Base-by-base conservation (phyloP, 2,329 filamentous ascomycete genomes). In the Dothistroma septosporum region DNA sequence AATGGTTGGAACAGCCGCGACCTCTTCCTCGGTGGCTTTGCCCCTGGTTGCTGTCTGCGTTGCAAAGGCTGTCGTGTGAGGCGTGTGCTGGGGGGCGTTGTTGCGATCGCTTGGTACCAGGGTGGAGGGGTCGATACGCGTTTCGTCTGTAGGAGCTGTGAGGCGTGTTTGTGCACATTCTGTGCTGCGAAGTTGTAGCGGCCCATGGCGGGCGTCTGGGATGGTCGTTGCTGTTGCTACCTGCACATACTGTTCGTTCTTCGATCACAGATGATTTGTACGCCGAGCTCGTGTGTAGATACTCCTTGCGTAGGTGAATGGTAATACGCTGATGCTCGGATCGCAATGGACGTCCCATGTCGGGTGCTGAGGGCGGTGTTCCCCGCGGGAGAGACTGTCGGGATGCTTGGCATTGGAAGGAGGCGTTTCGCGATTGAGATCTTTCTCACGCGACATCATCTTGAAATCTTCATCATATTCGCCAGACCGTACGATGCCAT, bases 1-100 rank as follows among this genome's bases (percentile, higher is more conserved):
- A 92, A 84, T 1, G 94, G 94, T 69, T 87, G 85, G 80, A 92
- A 97, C 69, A 96, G 79, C 68, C 87, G 85, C 76, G 86, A 91
- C 32, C 88, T 82, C 74, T 87, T 89, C 55, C 57, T 61, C 5
- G 81, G 75, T n/a, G 31, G 58, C 74, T 87, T 89, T 73, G 81
- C 80, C 50, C 82, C 80, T 55, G 78, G 76, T 69, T 82, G 85
- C 52, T 70, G 67, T n/a, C 62, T 58, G 12, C 83, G 76, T 58
- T 83, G 82, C 46, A 76, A 64, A 5, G 79, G 69, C 4, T 82
- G 82, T 37, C 86, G 83, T 54, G 85, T 80, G 33, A 88, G 77
- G 8, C 82, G 79, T 68, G 86, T 81, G 52, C 84, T 76, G 4
- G 86, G 85, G 22, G 86, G 86, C 21, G 86, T 80, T 55, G 81